Conservation (phyloP, 495 filamentous ascomycete genomes). For the Saxophila tyrrhenica region DNA sequence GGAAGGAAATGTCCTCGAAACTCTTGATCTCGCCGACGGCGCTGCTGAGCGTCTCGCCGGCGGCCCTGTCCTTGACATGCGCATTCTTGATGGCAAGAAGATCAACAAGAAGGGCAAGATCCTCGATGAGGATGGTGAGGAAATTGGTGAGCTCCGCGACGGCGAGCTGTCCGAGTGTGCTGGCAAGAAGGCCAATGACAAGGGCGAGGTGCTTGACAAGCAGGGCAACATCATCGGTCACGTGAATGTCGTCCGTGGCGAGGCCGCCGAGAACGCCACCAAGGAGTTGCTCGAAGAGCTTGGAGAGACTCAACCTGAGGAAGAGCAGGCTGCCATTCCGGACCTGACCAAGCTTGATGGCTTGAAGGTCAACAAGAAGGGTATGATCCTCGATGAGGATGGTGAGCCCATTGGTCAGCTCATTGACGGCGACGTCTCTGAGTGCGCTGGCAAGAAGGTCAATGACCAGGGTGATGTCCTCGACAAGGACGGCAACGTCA, state of each 20-base stretch:
- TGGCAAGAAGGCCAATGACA: constrained; percentile 40
- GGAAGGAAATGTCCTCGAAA: constrained; percentile 48
- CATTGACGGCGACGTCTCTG: constrained; percentile 35
- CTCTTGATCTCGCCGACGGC: constrained; percentile 34
- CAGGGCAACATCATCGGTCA: constrained; percentile 39
- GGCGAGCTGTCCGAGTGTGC: constrained; percentile 36
- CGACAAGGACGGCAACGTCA: constrained; percentile 35
- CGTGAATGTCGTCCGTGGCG: constrained; percentile 39
- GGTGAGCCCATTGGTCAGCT: constrained; percentile 41
- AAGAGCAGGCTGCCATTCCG: constrained; percentile 20
- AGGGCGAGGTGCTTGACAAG: constrained; percentile 41
- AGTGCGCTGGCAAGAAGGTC: constrained; percentile 41
- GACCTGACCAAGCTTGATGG: constrained; percentile 33
- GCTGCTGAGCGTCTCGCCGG: constrained; percentile 32
- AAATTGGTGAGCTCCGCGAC: constrained; percentile 40
- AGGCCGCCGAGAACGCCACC: constrained; percentile 41
- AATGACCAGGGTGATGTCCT: constrained; percentile 42
- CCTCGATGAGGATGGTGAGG: constrained; percentile 42
- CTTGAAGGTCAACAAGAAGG: constrained; percentile 37
- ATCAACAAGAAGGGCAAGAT: constrained; percentile 47
- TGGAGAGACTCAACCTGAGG: constrained; percentile 29
- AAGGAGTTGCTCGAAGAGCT: constrained; percentile 38
- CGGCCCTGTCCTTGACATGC: constrained; percentile 30
- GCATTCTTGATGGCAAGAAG: constrained; percentile 40
- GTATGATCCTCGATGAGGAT: constrained; percentile 38